Evolutionary conservation across 345 rosid genomes (phyloP), one percentile per base, ranked within the genome.

Genomic region (Brassica rapa): DNA sequence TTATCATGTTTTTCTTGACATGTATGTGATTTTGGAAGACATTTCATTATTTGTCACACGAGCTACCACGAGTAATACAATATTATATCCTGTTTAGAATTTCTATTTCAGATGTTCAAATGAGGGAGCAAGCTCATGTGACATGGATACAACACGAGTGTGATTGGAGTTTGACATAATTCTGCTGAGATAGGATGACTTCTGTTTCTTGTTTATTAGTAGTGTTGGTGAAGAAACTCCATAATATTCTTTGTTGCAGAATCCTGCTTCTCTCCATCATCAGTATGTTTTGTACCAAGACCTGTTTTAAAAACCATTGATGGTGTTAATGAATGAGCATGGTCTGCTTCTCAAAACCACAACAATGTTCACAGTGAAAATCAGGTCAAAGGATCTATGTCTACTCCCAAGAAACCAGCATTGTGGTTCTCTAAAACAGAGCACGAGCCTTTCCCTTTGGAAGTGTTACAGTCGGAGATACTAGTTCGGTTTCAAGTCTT

Each of bases 81-180:
- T 8, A 8, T 37, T 8, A 37, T 37, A 37, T 37, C 41, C 14
- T 41, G n/a, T 41, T 41, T 11, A 41, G 49, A 19, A 19, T 19
- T 19, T 19, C 21, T 19, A 19, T 84, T 76, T 84, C 89, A 33
- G 96, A 93, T 77, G 76, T 91, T 74, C 87, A 88, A 64, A 80
- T 85, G 80, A 94, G 98, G 72, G 90, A 89, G 80, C 86, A 87
- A 77, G 86, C 89, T 73, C 98, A 93, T 77, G 92, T 80, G 98
- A 29, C 82, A 77, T 67, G 87, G 89, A 46, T 85, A 82, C 43
- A 37, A 27, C 74, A 78, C 87, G 41, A 68, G 87, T 84, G 72
- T 87, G 3, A 77, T 85, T 83, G 87, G 90, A 59, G 35, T 6
- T 39, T 43, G 19, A 67, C 35, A 23, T 25, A 23, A 12, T 46